Conservation (phyloP, 1,284 basidiomycete species). For the Malassezia furfur region DNA sequence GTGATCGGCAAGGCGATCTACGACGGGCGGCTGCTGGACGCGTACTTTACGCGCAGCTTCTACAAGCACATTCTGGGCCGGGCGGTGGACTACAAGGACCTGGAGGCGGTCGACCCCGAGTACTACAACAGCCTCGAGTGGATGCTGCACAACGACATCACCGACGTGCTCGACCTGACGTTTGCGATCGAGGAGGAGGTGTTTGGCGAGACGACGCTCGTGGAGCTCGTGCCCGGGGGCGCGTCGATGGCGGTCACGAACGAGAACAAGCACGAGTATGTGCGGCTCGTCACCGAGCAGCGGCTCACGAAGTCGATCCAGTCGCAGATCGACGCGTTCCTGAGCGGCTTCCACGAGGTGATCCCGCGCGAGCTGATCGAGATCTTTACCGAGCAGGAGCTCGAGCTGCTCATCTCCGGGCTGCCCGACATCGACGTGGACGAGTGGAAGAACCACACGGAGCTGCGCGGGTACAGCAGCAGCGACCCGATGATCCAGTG, state of each 20-base stretch:
- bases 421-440: constrained; percentile 98
- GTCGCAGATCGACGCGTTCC: constrained; percentile 60
- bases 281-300: constrained; percentile 81
- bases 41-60: constrained; percentile 70
- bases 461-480: constrained; percentile 68
- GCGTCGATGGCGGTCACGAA: constrained; percentile 51
- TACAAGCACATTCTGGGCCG: constrained; percentile 47
- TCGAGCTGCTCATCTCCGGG: constrained; percentile 93
- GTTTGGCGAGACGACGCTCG: constrained; percentile 42
- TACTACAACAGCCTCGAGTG: constrained; percentile 68
- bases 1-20: constrained; percentile 91
- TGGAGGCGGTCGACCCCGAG: constrained; percentile 51
- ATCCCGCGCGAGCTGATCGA: constrained; percentile 58
- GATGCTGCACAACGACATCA: constrained; percentile 55
- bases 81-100: constrained; percentile 42
- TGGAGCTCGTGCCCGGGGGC: constrained; percentile 43
- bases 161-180: constrained; percentile 64
- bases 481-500: constrained; percentile 85
- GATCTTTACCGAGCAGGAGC: constrained; percentile 89
- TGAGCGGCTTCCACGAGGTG: constrained; percentile 89
- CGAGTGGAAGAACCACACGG: constrained; percentile 90
- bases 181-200: constrained; percentile 87
- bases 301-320: constrained; percentile 80
- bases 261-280: constrained; percentile 93
- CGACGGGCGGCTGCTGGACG: constrained; percentile 88